phyloP scores from a whole-genome alignment of 495 filamentous ascomycete genomes.

The Hyaloscypha finlandica region DNA sequence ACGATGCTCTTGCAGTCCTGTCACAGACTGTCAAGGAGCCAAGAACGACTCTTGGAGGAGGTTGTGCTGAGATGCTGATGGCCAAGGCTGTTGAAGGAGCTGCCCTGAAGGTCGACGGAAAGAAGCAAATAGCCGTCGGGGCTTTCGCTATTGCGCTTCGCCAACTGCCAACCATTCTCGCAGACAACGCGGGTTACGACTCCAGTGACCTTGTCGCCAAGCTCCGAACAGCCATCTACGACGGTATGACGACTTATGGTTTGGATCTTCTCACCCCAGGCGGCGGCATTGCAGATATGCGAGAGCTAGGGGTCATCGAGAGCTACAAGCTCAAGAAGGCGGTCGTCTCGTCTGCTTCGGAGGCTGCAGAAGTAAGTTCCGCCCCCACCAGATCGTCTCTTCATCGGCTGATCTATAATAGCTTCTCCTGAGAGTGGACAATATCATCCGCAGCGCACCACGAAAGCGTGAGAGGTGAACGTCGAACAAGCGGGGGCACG shows the following conservation, averaged over 20 bases:
- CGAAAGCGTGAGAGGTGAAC: constrained; percentile 63
- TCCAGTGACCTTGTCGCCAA: constrained; percentile 91
- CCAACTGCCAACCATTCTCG: constrained; percentile 94
- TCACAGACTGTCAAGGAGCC: constrained; percentile 97
- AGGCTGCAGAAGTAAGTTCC: constrained; percentile 85
- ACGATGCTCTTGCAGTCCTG: constrained; percentile 94
- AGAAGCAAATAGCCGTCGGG: constrained; percentile 92
- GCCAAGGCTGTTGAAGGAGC: constrained; percentile 95
- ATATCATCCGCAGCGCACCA: constrained; percentile 81
- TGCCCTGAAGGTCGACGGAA: constrained; percentile 91
- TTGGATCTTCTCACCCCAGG: constrained; percentile 87
- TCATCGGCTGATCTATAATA: constrained; percentile 32
- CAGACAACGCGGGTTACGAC: constrained; percentile 96
- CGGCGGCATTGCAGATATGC: constrained; percentile 94
- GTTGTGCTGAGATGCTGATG: constrained; percentile 98
- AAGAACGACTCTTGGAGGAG: constrained; percentile 89
- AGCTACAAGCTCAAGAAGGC: constrained; percentile 98
- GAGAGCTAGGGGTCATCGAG: constrained; percentile 92
- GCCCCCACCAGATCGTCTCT: neutral
- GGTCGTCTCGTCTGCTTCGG: constrained; percentile 90
- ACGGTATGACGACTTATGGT: constrained; percentile 88
- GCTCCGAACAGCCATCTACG: constrained; percentile 89
- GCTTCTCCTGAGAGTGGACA: constrained; percentile 82
- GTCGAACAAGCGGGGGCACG: neutral
- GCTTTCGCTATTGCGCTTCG: constrained; percentile 85